Conservation (phyloP, 176 grass and related monocot genomes). For the Metroxylon sagu region DNA sequence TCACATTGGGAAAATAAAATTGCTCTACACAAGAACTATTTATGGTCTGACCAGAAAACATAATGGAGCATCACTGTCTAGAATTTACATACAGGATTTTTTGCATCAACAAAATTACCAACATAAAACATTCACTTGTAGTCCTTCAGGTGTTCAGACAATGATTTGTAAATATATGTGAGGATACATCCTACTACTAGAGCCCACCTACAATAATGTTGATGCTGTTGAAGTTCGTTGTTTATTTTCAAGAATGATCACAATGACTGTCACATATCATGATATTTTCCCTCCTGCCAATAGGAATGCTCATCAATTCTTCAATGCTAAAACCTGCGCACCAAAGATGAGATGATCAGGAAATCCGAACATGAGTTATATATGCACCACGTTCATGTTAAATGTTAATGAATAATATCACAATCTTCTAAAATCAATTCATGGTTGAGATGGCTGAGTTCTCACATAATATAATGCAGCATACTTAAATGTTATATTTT, state of each 20-base stretch:
- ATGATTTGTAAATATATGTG: too few relatives aligned
- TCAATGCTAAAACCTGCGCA: background rate
- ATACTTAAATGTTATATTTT: too few relatives aligned
- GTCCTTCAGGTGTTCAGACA: background rate
- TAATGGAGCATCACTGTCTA: background rate
- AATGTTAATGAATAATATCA: too few relatives aligned
- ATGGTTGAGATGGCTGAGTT: too few relatives aligned
- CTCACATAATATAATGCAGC: too few relatives aligned
- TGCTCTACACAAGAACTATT: background rate
- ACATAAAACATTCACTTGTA: background rate
- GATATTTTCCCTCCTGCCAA: conserved; percentile 10
- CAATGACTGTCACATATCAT: conserved; percentile 1
- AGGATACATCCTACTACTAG: too few relatives aligned
- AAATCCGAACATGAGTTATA: too few relatives aligned
- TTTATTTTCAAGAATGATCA: conserved; percentile 4
- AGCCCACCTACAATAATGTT: background rate
- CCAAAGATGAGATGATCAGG: too few relatives aligned
- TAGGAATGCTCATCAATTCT: conserved; percentile 2
- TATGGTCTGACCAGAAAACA: background rate
- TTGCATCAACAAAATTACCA: background rate
- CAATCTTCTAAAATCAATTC: too few relatives aligned
- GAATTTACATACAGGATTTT: background rate
- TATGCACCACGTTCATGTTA: too few relatives aligned
- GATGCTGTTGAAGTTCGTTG: conserved; percentile 5
- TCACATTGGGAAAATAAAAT: background rate